Base-by-base conservation (phyloP, 352 stramenopile species). In the Globisporangium cystogenes region DNA sequence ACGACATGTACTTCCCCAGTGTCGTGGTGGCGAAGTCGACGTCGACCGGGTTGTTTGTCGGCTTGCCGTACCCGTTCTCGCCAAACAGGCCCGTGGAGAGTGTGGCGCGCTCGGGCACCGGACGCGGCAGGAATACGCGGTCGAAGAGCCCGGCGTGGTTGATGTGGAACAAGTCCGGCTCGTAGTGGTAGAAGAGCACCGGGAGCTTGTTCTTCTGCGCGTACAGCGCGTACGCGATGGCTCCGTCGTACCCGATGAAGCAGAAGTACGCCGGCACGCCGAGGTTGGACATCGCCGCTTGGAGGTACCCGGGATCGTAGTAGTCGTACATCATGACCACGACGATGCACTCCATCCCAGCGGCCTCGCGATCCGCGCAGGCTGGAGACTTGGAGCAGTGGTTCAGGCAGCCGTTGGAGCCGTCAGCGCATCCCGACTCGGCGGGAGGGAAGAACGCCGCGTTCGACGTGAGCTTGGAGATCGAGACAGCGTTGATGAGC, bases 191-290 rank as follows among this genome's bases (percentile, higher is more conserved):
- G 53, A 87, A 87, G 1, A 81, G 24, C 18, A 85, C 70, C 1
- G 62, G 57, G 1, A 29, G 18, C 0, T 56, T 52, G 15, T 52
- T 49, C 4, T 44, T 16, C 39, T 70, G 66, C 24, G 55, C 58
- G 2, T 74, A 59, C 6, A 70, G 40, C 4, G 64, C 70, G 37
- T 74, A 82, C 7, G 57, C 24, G 11, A 67, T 53, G 8, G 74
- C 56, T 15, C 51, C 67, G 11, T 48, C 57, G 35, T 80, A 80
- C 0, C 71, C 71, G 21, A 82, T 40, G 46, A 83, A 87, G 57
- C 73, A 87, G 26, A 87, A 83, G 60, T 85, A 87, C 0, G 76
- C 70, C 5, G 74, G 74, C 11, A 87, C 68, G 6, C 58, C 55
- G 11, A 72, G 35, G 60, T 85, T 87, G 14, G 59, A 50, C 14